phyloP scores from a whole-genome alignment of 2,329 filamentous ascomycete species.

The Fusarium ramigenum region DNA sequence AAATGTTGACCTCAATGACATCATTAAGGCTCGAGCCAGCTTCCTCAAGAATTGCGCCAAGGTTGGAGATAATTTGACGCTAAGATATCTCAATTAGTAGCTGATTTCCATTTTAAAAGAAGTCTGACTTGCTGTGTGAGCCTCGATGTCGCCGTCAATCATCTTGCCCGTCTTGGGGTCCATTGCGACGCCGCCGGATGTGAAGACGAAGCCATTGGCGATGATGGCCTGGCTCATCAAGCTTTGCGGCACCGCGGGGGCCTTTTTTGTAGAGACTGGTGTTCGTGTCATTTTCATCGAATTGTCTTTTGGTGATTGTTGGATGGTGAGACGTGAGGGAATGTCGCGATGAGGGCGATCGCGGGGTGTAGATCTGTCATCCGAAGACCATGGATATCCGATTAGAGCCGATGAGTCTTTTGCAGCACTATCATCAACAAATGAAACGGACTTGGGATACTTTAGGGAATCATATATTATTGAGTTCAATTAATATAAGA shows the following conservation, averaged over 20 bases:
- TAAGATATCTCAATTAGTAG: not conserved
- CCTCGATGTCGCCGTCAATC: constrained; percentile 71
- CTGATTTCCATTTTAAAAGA: too few species aligned
- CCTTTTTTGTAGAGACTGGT: constrained; percentile 38
- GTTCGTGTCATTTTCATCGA: constrained; percentile 29
- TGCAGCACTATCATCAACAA: fast-evolving
- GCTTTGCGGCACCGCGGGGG: constrained; percentile 30
- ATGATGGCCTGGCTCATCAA: constrained; percentile 47
- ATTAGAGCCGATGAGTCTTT: not conserved
- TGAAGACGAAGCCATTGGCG: constrained; percentile 73
- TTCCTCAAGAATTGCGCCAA: constrained; percentile 73
- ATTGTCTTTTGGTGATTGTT: not conserved
- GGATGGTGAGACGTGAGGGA: not conserved
- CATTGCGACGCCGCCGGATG: constrained; percentile 75
- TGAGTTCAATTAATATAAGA: fast-evolving
- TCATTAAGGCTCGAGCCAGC: constrained; percentile 71
- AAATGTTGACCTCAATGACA: constrained; percentile 77
- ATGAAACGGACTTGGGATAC: too few species aligned
- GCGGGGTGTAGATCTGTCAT: constrained; percentile 21
- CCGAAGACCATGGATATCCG: constrained; percentile 5
- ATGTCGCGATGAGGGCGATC: not conserved
- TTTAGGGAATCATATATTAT: too few species aligned
- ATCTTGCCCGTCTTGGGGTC: constrained; percentile 65
- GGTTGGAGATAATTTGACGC: constrained; percentile 72
- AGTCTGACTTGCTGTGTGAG: constrained; percentile 59